Evolutionary conservation across 441 rosid species (phyloP).

Genomic region (Brassica balearica): DNA sequence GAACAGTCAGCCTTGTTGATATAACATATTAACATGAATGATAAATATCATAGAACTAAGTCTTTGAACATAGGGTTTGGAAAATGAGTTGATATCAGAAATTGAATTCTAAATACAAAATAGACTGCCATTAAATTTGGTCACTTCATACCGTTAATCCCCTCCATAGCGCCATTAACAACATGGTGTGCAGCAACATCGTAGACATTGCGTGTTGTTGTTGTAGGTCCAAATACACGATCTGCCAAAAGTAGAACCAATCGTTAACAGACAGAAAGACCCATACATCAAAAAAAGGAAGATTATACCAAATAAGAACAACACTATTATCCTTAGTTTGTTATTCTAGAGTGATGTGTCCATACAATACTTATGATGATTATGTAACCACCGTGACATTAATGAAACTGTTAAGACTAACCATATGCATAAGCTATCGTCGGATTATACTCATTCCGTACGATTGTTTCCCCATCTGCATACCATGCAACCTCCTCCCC

Average conservation of each 20-base stretch:
- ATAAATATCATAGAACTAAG: constrained; percentile 2
- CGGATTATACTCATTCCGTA: constrained; percentile 86
- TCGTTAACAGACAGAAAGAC: constrained; percentile 27
- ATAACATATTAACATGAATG: constrained; percentile 1
- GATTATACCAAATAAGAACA: constrained; percentile 7
- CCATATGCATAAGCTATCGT: constrained; percentile 96
- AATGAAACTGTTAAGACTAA: constrained; percentile 46
- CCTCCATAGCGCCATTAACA: constrained; percentile 97
- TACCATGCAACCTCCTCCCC: constrained; percentile 99
- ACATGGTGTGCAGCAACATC: constrained; percentile 98
- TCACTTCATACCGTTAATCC: constrained; percentile 74
- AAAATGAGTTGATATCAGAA: constrained; percentile 8
- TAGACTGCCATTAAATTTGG: constrained; percentile 6
- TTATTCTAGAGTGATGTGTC: constrained; percentile 3
- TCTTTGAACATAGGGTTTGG: constrained; percentile 11
- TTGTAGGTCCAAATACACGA: constrained; percentile 98
- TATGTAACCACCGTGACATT: background rate
- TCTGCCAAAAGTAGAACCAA: constrained; percentile 55
- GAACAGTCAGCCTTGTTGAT: constrained; percentile 20
- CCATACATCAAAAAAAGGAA: constrained; percentile 19
- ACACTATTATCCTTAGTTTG: constrained; percentile 15
- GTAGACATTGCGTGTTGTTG: constrained; percentile 98
- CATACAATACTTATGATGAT: constrained; percentile 19
- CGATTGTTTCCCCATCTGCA: constrained; percentile 96
- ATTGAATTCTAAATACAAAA: constrained; percentile 14